Percentiles rank a stretch among this genome's conserved stretches.
These are phyloP conservation scores for Clausena lansium DNA, from an alignment of 345 rosid species.

Conservation along the genomic window DNA sequence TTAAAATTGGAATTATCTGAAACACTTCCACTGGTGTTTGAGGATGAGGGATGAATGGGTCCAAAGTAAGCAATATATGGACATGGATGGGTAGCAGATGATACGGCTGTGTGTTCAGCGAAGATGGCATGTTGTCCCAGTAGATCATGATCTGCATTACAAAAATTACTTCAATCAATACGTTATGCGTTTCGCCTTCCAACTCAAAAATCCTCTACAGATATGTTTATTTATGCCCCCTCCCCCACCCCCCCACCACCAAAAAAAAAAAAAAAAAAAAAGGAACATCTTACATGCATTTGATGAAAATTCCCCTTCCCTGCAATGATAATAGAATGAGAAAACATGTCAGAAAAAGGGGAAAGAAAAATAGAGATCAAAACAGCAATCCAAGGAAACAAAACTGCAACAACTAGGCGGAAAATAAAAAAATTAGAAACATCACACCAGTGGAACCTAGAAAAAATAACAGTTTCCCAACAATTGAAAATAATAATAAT, in stretches of 20 bases:
- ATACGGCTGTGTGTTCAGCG: conserved; percentile 66
- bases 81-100: conserved; percentile 78
- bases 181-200: conserved; percentile 5
- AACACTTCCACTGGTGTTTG: conserved; percentile 61
- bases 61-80: conserved; percentile 89
- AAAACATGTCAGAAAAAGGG: background rate
- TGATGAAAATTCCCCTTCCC: conserved; percentile 82
- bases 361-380: conserved; percentile 1
- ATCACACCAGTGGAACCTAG: background rate
- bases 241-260: no score
- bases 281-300: conserved; percentile 65
- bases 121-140: conserved; percentile 66
- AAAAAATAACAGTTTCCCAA: background rate
- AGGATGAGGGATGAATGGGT: conserved; percentile 78
- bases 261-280: conserved; percentile 8
- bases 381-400: conserved; percentile 9
- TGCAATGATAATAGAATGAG: conserved; percentile 25
- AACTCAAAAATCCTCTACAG: background rate
- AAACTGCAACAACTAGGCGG: background rate
- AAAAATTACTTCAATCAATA: conserved; percentile 21
- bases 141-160: conserved; percentile 76
- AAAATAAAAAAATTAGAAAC: background rate
- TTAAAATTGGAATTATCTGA: conserved; percentile 72
- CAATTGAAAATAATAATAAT: no score
- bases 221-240: conserved; percentile 13